Conservation (phyloP, 2,329 filamentous ascomycete species). For the Claviceps pazoutovae region DNA sequence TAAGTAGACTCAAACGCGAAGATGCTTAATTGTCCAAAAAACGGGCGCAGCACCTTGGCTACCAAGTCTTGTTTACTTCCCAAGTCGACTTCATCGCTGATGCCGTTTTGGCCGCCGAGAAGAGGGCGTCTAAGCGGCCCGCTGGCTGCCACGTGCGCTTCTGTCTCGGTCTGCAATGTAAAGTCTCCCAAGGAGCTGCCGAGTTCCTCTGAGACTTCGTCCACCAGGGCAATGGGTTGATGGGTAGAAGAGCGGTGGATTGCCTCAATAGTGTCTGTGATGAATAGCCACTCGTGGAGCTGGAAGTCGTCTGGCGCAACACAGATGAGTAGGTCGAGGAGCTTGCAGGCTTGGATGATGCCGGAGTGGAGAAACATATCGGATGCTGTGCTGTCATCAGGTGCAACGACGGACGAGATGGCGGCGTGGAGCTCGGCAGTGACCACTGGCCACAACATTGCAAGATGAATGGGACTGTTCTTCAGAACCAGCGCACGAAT, state of each 20-base stretch:
- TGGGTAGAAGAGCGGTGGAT: constrained; percentile 66
- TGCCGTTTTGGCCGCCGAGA: constrained; percentile 37
- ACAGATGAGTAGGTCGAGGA: constrained; percentile 78
- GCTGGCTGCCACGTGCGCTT: constrained; percentile 21
- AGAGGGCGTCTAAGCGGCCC: constrained; percentile 32
- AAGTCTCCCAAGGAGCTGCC: constrained; percentile 27
- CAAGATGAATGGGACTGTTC: constrained; percentile 65
- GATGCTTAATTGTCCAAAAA: constrained; percentile 85
- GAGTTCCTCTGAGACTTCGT: constrained; percentile 70
- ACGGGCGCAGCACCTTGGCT: constrained; percentile 66
- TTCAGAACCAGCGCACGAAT: constrained; percentile 70
- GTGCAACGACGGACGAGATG: constrained; percentile 58
- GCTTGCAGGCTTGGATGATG: constrained; percentile 82
- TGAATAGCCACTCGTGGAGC: constrained; percentile 94
- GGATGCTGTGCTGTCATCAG: constrained; percentile 45
- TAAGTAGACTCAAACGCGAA: constrained; percentile 89
- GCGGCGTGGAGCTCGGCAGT: constrained; percentile 74
- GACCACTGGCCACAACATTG: constrained; percentile 78
- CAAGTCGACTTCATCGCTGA: constrained; percentile 39
- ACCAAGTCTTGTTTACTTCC: constrained; percentile 57
- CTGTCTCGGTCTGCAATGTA: constrained; percentile 21
- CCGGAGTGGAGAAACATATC: constrained; percentile 66
- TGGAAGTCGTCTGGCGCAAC: constrained; percentile 91
- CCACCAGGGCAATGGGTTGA: constrained; percentile 62
- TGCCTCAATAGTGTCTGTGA: constrained; percentile 92